Base-by-base conservation (phyloP, 1,139 yeast genomes). In the Pichia sp. region DNA sequence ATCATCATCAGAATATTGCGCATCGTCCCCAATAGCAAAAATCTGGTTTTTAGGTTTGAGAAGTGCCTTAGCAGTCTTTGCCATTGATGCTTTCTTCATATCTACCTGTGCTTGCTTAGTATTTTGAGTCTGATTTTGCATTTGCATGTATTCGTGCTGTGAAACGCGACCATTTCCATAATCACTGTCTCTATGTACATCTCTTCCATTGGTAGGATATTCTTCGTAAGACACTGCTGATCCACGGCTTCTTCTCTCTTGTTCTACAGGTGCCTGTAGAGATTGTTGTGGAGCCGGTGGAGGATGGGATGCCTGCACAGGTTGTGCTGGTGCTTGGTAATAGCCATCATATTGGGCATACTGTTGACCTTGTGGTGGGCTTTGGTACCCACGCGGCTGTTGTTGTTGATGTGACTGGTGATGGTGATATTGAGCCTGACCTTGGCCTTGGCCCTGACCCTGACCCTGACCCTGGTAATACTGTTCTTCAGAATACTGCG, bases 1-100 rank as follows among this genome's bases (percentile, higher is more conserved):
- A 13, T 21, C 24, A n/a, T 27, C 34, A 23, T 30, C 32, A 9
- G 26, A 23, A n/a, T n/a, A n/a, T n/a, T n/a, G n/a, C n/a, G n/a
- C n/a, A 23, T 16, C 5, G 13, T 34, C 37, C n/a, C 24, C 39
- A 21, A 37, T 25, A 4, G 19, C 4, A 24, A 39, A 35, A 6
- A 35, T 25, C 19, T 39, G 42, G 9, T 33, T 15, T 6, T 15
- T 23, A n/a, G 42, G 22, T 18, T 13, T 26, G 15, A 38, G 24
- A 11, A 35, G 40, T 6, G 13, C 13, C n/a, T n/a, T n/a, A n/a
- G n/a, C n/a, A n/a, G n/a, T n/a, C n/a, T n/a, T n/a, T n/a, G n/a
- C n/a, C n/a, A n/a, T n/a, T n/a, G n/a, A n/a, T n/a, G n/a, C n/a
- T n/a, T n/a, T n/a, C n/a, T n/a, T n/a, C n/a, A n/a, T n/a, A n/a